phyloP scores from a whole-genome alignment of 2,329 filamentous ascomycete genomes.

The Thielaviopsis ethacetica region DNA sequence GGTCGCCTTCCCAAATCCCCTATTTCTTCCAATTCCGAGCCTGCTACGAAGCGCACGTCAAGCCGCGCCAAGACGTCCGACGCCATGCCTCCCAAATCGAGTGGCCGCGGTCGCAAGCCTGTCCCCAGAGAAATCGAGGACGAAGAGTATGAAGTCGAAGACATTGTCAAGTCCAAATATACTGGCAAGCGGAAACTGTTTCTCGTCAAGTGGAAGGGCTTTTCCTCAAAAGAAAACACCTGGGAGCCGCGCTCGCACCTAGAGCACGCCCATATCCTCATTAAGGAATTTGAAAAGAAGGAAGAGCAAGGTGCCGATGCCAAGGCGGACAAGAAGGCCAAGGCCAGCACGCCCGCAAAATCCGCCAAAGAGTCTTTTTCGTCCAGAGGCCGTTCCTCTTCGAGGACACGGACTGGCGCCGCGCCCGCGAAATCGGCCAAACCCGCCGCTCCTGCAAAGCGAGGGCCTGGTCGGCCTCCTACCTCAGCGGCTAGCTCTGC shows the following conservation, averaged over 20 bases:
- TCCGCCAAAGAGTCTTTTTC: not conserved
- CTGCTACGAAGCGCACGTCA: not conserved
- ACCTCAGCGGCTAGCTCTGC: not conserved
- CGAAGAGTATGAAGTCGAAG: constrained; percentile 31
- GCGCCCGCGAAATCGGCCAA: too few species aligned
- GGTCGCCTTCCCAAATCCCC: not conserved
- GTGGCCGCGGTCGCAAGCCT: not conserved
- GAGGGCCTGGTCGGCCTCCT: not conserved
- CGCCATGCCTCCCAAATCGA: not conserved
- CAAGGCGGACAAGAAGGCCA: constrained; percentile 3
- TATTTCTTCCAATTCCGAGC: not conserved
- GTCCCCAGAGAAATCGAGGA: constrained; percentile 1
- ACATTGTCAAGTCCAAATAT: constrained; percentile 26
- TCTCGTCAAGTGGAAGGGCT: constrained; percentile 38
- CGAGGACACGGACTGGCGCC: not conserved
- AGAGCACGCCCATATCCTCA: constrained; percentile 20
- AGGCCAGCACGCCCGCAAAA: not conserved
- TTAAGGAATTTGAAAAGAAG: constrained; percentile 22
- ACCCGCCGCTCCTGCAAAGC: not conserved
- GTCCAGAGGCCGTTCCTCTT: not conserved
- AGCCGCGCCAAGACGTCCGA: not conserved
- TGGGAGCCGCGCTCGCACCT: constrained; percentile 37
- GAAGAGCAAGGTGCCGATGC: constrained; percentile 12
- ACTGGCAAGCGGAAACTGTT: constrained; percentile 26
- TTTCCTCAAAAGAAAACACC: constrained; percentile 26